Evolutionary conservation across 257 asterid species (phyloP), one percentile per base, ranked within the genome.

Genomic region (Anisodus tanguticus): DNA sequence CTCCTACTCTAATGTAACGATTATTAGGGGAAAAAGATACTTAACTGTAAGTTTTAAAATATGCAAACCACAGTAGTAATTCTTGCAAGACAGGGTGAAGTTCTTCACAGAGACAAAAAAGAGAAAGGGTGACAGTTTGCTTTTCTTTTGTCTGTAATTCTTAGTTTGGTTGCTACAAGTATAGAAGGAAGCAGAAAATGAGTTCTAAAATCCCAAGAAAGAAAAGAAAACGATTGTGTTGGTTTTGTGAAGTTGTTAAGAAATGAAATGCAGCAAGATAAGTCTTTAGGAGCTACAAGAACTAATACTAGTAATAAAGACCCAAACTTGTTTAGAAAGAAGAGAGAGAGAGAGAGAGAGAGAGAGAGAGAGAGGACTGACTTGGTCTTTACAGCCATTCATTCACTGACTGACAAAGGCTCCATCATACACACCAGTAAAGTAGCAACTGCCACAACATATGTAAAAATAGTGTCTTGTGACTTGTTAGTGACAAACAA

Each of bases 401-500:
- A 91, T 88, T 93, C 90, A 92, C 95, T 93, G 97, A 92, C 95
- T 93, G 97, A 92, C 94, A 92, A 58, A 66, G 86, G 87, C 90
- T 88, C 92, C 94, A 86, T 88, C 86, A 91, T 85, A 84, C 90
- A 84, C 90, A 85, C 85, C 89, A 88, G 86, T 86, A 88, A 87
- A 88, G 86, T 71, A 84, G 90, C 84, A 87, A 88, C 90, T 86
- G 83, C 84, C 91, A 86, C 88, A 87, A 90, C 88, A 70, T 81
- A 85, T 76, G 81, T 51, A 76, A 51, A 49, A 76, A 13, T 76
- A 76, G 60, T 47, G 59, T 72, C 59, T 72, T 83, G 83, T 31
- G 85, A 87, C 31, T 82, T 15, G 66, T 67, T 49, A 17, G 78
- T 49, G 47, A 81, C 78, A 76, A 84, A 82, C 85, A 80, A 85